Evolutionary conservation across 1,284 basidiomycete genomes (phyloP), one percentile per base, ranked within the genome.

Genomic region (Phaffia rhodozyma): DNA sequence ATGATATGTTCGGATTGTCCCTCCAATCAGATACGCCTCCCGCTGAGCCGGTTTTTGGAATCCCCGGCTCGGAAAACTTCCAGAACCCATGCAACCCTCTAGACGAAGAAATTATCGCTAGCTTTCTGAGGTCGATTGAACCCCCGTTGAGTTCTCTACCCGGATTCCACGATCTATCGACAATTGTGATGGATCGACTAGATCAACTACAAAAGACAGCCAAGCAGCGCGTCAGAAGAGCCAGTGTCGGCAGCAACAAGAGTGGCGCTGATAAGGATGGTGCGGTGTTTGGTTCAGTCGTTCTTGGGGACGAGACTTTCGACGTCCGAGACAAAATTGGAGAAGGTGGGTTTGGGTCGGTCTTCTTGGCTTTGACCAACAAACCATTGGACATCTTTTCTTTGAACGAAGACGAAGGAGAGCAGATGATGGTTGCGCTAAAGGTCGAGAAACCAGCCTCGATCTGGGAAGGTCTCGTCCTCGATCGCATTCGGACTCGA

Each of bases 341-440:
- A 5, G 94, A 99, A 77, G 96, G 96, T 6, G 92, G 92, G 0
- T 99, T 92, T 70, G 96, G 94, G 0, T 84, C 87, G 2, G 96
- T 98, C 13, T 99, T 96, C 78, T 83, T 85, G 66, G 91, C 86
- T 5, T 34, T 34, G 32, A 34, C 32, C 5, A 34, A 34, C 32
- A 73, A 77, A 43, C 79, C 80, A 63, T 66, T 77, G 11, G 83
- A 84, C 69, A 70, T 82, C n/a, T 80, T 80, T n/a, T 73, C 82
- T 9, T 82, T 83, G 7, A 79, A 81, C 20, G 77, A 77, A 5
- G 80, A 81, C 20, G 78, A 80, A 0, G 70, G 69, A 21, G 50
- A 53, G 6, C 79, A 80, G 23, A 73, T 72, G 23, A 76, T 85
- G 67, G 81, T 93, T 5, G 96, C 96, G 3, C 78, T 98, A 71